Conservation (phyloP, 1,284 basidiomycete genomes). For the Rhizopogon parksii region DNA sequence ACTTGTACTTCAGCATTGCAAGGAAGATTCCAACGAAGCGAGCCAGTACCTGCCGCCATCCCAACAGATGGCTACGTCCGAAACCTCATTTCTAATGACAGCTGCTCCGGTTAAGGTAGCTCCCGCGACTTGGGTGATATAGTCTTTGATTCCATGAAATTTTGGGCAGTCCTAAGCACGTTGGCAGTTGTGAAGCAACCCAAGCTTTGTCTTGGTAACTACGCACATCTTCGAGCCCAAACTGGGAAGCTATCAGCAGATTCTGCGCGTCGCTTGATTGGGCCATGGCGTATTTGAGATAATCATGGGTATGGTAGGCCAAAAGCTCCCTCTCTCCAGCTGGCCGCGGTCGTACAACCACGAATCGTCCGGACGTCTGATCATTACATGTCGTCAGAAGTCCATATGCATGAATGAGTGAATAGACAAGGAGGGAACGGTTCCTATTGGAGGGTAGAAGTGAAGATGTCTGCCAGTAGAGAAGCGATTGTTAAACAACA, state of each 20-base stretch:
- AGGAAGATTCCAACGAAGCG: neutral
- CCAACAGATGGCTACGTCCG: slow-evolving; percentile 74
- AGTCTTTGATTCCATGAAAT: slow-evolving; percentile 64
- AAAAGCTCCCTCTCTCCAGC: slow-evolving; percentile 47
- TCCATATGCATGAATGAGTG: slow-evolving; percentile 54
- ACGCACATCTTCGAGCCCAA: slow-evolving; percentile 65
- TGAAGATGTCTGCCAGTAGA: slow-evolving; percentile 48
- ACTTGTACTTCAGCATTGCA: neutral
- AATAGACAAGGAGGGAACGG: slow-evolving; percentile 77
- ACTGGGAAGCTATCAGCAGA: slow-evolving; percentile 28
- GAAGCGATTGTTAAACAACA: neutral
- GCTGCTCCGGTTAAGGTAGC: slow-evolving; percentile 70
- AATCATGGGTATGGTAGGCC: slow-evolving; percentile 51
- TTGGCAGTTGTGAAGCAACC: slow-evolving; percentile 4
- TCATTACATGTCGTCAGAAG: slow-evolving; percentile 37
- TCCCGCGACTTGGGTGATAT: slow-evolving; percentile 69
- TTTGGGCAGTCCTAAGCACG: slow-evolving; percentile 69
- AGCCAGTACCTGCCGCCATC: slow-evolving; percentile 64
- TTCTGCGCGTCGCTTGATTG: slow-evolving; percentile 20
- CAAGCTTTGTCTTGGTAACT: slow-evolving; percentile 12
- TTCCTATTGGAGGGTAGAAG: slow-evolving; percentile 77
- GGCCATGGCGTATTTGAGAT: slow-evolving; percentile 48
- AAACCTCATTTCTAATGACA: slow-evolving; percentile 45
- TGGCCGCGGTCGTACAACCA: slow-evolving; percentile 44
- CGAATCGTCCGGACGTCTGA: slow-evolving; percentile 28